A percentile compares a stretch with the other conserved stretches of the same genome.
Conservation (phyloP, 164 flowering plant genomes). For the Macadamia integrifolia region DNA sequence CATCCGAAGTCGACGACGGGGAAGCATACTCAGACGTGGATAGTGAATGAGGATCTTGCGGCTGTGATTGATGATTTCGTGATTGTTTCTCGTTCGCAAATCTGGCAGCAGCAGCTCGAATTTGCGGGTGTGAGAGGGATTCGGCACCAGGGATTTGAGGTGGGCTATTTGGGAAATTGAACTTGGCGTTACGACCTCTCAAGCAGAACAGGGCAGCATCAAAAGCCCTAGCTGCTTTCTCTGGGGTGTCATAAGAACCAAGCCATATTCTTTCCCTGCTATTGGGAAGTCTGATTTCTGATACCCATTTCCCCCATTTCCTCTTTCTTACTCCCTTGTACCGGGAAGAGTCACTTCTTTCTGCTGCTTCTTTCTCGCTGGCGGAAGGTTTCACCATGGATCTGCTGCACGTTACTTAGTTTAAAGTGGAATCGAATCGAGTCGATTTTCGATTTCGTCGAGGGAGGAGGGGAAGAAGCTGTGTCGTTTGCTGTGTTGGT, state of each 20-base stretch:
- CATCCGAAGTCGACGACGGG: slow-evolving; percentile 24
- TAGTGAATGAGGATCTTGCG: not conserved
- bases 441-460: too few species aligned
- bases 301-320: slow-evolving; percentile 90
- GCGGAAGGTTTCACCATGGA: slow-evolving; percentile 15
- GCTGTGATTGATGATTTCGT: not conserved
- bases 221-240: slow-evolving; percentile 87
- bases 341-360: slow-evolving; percentile 3
- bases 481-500: too few species aligned
- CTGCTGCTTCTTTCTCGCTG: not conserved
- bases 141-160: slow-evolving; percentile 47
- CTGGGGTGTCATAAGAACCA: slow-evolving; percentile 77
- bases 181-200: slow-evolving; percentile 59
- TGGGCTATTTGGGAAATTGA: slow-evolving; percentile 76
- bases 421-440: too few species aligned
- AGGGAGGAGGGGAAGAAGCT: too few species aligned
- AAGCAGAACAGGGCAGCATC: slow-evolving; percentile 81
- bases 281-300: slow-evolving; percentile 82
- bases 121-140: slow-evolving; percentile 40
- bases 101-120: slow-evolving; percentile 50
- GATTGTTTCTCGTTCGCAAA: slow-evolving; percentile 45
- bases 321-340: slow-evolving; percentile 77
- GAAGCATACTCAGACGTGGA: slow-evolving; percentile 11
- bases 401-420: too few species aligned
- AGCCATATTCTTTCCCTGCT: slow-evolving; percentile 87